Base-by-base conservation (phyloP, 176 grass and related monocot species). In the Chloris gayana region DNA sequence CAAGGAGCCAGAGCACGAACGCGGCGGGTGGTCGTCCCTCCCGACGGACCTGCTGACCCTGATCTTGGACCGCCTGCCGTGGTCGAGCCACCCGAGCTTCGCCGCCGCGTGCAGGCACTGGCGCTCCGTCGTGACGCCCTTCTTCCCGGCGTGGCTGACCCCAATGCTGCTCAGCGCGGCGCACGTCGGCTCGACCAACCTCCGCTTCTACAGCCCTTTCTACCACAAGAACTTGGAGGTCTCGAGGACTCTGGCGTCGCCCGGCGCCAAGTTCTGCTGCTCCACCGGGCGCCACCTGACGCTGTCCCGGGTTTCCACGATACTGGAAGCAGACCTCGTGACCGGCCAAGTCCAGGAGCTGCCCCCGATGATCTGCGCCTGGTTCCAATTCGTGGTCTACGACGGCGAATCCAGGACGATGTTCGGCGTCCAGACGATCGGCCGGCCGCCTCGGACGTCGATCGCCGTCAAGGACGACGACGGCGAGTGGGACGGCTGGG, bases 141-240 rank as follows among this genome's bases (percentile, higher is more conserved):
- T 54, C 31, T 87, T 76, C 73, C 85, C 72, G 21, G 85, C 64
- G 29, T 75, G 56, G 64, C 17, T 87, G 35, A 75, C 72, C 11
- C 85, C 72, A 0, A 17, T 87, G 4, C 39, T 87, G 9, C 32
- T 87, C 35, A 82, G 61, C 72, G 21, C 72, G 54, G 33, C 54
- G 4, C 7, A 76, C 12, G 39, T 69, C 8, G 84, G 85, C 41
- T 42, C 79, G 1, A 77, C 80, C 42, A 61, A 64, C 25, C 9
- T 78, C 14, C 66, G 73, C 6, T 87, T 64, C 79, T 87, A 87
- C 32, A 77, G 79, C 34, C 85, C 73, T n/a, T 82, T 66, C 6
- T 72, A 72, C 34, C 30, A 72, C 44, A 87, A 65, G 14, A 87
- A 66, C 8, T 87, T 87, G 17, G 73, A 87, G 73, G 2, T 83